These are phyloP conservation scores for Phytophthora lateralis DNA, from an alignment of 352 stramenopile species.

Conservation along the genomic window DNA sequence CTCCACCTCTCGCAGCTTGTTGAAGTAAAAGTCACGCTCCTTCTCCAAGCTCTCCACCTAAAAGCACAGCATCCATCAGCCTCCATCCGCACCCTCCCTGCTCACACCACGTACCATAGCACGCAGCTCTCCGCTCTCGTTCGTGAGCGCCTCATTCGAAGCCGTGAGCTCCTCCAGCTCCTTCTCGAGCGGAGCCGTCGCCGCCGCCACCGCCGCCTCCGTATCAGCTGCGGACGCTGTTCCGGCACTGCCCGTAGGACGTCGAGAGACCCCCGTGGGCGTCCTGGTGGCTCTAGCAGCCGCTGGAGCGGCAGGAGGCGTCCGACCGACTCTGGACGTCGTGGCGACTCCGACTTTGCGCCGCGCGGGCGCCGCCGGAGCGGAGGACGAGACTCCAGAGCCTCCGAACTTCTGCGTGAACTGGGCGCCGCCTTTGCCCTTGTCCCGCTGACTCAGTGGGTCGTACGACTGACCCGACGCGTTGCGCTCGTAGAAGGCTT, in stretches of 20 bases:
- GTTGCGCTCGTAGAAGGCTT: conserved; percentile 93
- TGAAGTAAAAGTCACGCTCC: conserved; percentile 99
- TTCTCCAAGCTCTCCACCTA: conserved; percentile 91
- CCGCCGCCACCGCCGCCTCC: conserved; percentile 36
- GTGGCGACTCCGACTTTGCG: conserved; percentile 44
- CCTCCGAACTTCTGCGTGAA: conserved; percentile 78
- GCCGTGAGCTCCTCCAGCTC: conserved; percentile 77
- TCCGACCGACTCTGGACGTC: conserved; percentile 39
- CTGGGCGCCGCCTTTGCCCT: conserved; percentile 93
- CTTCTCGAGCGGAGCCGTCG: conserved; percentile 59
- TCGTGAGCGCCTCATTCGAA: conserved; percentile 72
- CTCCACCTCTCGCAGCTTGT: conserved; percentile 98
- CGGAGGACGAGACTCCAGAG: conserved; percentile 2
- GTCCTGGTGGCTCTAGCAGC: conserved; percentile 18
- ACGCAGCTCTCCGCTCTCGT: conserved; percentile 79
- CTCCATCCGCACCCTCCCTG: too few species aligned
- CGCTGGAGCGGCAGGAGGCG: conserved; percentile 54
- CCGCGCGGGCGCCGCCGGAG: conserved; percentile 37
- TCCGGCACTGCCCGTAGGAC: conserved; percentile 36
- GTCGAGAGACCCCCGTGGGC: conserved; percentile 37
- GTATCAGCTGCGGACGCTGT: conserved; percentile 14
- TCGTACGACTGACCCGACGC: conserved; percentile 93
- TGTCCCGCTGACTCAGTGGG: conserved; percentile 88
- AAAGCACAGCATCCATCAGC: conserved; percentile 10
- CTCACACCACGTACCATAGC: conserved; percentile 66